These are phyloP conservation scores for Diutina neorugosa DNA, from an alignment of 1,139 yeast genomes.

Conservation along the genomic window DNA sequence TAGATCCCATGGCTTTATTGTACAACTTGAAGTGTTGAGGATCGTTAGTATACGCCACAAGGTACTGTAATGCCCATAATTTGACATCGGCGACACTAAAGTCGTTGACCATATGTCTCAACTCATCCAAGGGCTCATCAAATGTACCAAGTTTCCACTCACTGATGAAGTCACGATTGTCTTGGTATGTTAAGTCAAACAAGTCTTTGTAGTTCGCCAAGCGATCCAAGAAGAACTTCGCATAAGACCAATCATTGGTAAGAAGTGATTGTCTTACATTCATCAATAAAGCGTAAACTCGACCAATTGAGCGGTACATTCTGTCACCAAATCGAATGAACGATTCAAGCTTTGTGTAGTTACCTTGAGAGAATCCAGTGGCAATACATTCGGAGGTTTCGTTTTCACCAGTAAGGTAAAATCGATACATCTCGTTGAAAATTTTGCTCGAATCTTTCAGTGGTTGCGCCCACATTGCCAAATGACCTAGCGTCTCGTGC, in stretches of 20 bases:
- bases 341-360: slow-evolving; percentile 51
- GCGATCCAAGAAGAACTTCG: not conserved
- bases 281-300: slow-evolving; percentile 21
- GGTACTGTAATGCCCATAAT: not conserved
- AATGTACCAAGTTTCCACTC: slow-evolving; percentile 9
- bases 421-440: slow-evolving; percentile 22
- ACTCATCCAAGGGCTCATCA: slow-evolving; percentile 5
- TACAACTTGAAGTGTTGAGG: not conserved
- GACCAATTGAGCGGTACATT: slow-evolving; percentile 26
- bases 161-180: slow-evolving; percentile 9
- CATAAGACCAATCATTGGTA: slow-evolving; percentile 14
- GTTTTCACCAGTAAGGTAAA: slow-evolving; percentile 38
- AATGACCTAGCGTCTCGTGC: slow-evolving; percentile 59
- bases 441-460: slow-evolving; percentile 15
- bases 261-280: slow-evolving; percentile 23
- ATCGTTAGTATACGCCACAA: not conserved
- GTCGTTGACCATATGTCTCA: not conserved
- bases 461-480: slow-evolving; percentile 27
- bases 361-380: slow-evolving; percentile 39
- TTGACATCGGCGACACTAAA: not conserved
- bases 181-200: slow-evolving; percentile 5
- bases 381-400: slow-evolving; percentile 36
- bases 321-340: slow-evolving; percentile 40
- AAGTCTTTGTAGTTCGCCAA: not conserved
- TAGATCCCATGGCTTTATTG: not conserved